A percentile compares a stretch with the other conserved stretches of the same genome.
Evolutionary conservation across 2,329 filamentous ascomycete species (phyloP).

Genomic region (Clonostachys rhizophaga): DNA sequence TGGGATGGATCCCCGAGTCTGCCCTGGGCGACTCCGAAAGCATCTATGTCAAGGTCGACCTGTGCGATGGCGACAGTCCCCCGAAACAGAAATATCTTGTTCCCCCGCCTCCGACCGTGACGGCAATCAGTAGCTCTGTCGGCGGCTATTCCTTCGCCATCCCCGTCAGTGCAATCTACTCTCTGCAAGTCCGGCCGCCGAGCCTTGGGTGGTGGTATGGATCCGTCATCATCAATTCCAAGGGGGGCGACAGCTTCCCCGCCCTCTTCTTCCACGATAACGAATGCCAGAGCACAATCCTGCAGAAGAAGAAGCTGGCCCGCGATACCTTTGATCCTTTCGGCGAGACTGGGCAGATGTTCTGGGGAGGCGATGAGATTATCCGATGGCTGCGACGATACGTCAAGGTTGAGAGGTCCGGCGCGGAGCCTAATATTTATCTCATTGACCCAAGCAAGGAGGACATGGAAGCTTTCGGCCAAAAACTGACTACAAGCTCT

Average conservation of each 20-base stretch:
- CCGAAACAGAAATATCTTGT: constrained; percentile 88
- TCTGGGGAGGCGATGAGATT: constrained; percentile 97
- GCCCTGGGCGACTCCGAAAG: constrained; percentile 80
- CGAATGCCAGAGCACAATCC: constrained; percentile 91
- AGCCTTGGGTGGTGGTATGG: constrained; percentile 99
- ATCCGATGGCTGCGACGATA: constrained; percentile 86
- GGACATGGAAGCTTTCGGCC: constrained; percentile 77
- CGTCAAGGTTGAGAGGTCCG: constrained; percentile 75
- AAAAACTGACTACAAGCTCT: constrained; percentile 44
- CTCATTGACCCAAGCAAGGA: constrained; percentile 82
- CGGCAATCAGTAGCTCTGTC: constrained; percentile 63
- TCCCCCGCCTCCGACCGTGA: constrained; percentile 82
- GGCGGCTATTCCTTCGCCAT: constrained; percentile 90
- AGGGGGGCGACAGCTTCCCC: constrained; percentile 87
- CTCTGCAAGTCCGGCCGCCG: constrained; percentile 82
- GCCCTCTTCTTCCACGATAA: constrained; percentile 97
- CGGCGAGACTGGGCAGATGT: constrained; percentile 77
- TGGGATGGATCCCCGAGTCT: constrained; percentile 91
- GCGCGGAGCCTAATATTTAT: constrained; percentile 85
- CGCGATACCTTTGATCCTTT: constrained; percentile 89
- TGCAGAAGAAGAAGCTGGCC: constrained; percentile 84
- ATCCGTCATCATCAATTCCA: constrained; percentile 87
- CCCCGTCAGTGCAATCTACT: constrained; percentile 86
- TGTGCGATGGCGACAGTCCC: constrained; percentile 73
- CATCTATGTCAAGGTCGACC: constrained; percentile 93